phyloP scores from a whole-genome alignment of 805 yeast species.

The Nakazawaea wickerhamii region DNA sequence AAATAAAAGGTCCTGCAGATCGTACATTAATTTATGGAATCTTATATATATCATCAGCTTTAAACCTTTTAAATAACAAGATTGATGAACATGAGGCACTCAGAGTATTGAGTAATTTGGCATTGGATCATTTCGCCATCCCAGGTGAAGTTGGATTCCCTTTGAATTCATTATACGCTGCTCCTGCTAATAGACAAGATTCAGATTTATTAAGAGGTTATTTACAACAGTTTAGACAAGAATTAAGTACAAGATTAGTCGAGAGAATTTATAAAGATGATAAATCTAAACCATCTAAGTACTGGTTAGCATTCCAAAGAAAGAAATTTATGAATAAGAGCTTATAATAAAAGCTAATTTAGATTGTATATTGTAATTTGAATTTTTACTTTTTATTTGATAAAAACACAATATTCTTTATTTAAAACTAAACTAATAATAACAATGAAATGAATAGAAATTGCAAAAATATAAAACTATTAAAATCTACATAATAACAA shows the following conservation, averaged over 20 bases:
- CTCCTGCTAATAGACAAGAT: constrained; percentile 72
- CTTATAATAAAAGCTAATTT: too few relatives aligned
- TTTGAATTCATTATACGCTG: constrained; percentile 67
- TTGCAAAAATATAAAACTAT: neutral
- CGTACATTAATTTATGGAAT: constrained; percentile 92
- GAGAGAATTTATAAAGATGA: constrained; percentile 64
- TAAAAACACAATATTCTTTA: too few relatives aligned
- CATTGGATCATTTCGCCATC: constrained; percentile 80
- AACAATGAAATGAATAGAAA: neutral
- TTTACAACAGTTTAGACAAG: constrained; percentile 92
- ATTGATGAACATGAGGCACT: constrained; percentile 55
- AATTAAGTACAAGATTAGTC: constrained; percentile 75
- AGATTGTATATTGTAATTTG: too few relatives aligned
- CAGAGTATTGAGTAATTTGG: constrained; percentile 70
- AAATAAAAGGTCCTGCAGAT: constrained; percentile 93
- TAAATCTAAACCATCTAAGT: constrained; percentile 66
- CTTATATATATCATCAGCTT: constrained; percentile 79
- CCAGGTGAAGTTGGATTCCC: constrained; percentile 98
- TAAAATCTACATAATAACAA: neutral
- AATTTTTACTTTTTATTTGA: too few relatives aligned
- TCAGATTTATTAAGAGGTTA: constrained; percentile 76
- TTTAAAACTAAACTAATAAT: neutral
- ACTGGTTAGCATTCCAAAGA: constrained; percentile 94
- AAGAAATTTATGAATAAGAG: constrained; percentile 94
- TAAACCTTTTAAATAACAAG: constrained; percentile 50